A percentile compares a stretch with the other conserved stretches of the same genome.
phyloP scores from a whole-genome alignment of 495 filamentous ascomycete species.

The Xylaria castorea region DNA sequence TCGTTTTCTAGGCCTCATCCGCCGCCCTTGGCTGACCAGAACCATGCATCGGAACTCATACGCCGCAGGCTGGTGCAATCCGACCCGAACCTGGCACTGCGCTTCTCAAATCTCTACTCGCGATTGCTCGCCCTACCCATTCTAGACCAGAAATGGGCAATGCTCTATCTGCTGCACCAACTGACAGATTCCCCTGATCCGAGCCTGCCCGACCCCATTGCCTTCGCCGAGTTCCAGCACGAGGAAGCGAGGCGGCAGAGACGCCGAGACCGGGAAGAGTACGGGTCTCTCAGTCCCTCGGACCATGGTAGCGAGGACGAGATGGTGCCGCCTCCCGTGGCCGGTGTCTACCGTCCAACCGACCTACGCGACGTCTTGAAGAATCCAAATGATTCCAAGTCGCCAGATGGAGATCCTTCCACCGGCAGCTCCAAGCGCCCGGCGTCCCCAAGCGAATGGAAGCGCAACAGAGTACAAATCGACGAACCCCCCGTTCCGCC shows the following conservation, averaged over 20 bases:
- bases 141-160: slow-evolving; percentile 93
- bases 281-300: slow-evolving; percentile 34
- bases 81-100: slow-evolving; percentile 82
- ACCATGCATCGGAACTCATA: slow-evolving; percentile 91
- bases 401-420: slow-evolving; percentile 32
- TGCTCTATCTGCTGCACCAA: slow-evolving; percentile 86
- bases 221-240: slow-evolving; percentile 42
- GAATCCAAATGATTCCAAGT: slow-evolving; percentile 39
- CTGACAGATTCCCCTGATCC: slow-evolving; percentile 70
- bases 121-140: slow-evolving; percentile 87
- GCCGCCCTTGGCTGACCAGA: slow-evolving; percentile 65
- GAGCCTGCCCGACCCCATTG: slow-evolving; percentile 46
- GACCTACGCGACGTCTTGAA: slow-evolving; percentile 42
- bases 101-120: slow-evolving; percentile 88
- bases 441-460: slow-evolving; percentile 34
- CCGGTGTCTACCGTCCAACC: slow-evolving; percentile 38
- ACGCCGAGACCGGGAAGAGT: slow-evolving; percentile 33
- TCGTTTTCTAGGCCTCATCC: slow-evolving; percentile 35
- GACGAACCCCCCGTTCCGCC: slow-evolving; percentile 32
- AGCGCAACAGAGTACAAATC: slow-evolving; percentile 30
- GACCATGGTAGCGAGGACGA: slow-evolving; percentile 31
- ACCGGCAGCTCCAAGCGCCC: slow-evolving; percentile 26
- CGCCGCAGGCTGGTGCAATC: slow-evolving; percentile 81
- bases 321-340: slow-evolving; percentile 22
- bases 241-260: slow-evolving; percentile 35